Evolutionary conservation across 2,329 filamentous ascomycete species (phyloP), one percentile per base, ranked within the genome.

Genomic region (Colletotrichum sp.): DNA sequence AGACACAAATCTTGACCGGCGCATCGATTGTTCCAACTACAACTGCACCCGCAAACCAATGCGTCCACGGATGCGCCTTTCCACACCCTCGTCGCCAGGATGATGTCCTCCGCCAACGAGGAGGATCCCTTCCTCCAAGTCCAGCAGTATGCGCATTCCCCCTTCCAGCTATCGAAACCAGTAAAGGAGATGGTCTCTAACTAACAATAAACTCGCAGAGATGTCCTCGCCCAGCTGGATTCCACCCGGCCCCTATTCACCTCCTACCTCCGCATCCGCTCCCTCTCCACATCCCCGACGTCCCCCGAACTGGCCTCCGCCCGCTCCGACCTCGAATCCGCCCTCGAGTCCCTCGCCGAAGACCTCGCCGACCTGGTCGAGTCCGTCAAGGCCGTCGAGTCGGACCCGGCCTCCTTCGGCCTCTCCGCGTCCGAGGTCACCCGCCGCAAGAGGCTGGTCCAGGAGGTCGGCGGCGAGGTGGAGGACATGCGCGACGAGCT

Each of bases 201-300:
- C n/a, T 18, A 32, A 32, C n/a, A 10, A 16, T n/a, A 39, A 26
- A 64, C 59, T n/a, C 13, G 30, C 83, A 98, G 96, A 86, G 97
- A 99, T 87, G 95, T 99, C 79, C 93, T 98, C 79, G 88, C 93
- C 78, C 94, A 98, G 77, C 93, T 99, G 78, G 91, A 94, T 79
- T 92, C 92, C 16, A 94, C 95, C 69, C 94, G 96, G 12, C 93
- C 96, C 69, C 93, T 98, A 73, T 98, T 98, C 89, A 93, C 95
- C 78, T 98, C 96, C 18, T 99, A 98, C 88, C 91, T 98, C 59
- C 96, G 97, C 83, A 99, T 99, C 87, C 95, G 96, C 82, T 97
- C 96, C 62, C 93, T 98, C 30, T 91, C 93, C 75, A 93, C 93
- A 55, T 90, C 92, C 10, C 87, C 93, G 16, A 89, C 89, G 59